These are phyloP conservation scores for Pholiota molesta DNA, from an alignment of 768 basidiomycete genomes.

Conservation along the genomic window DNA sequence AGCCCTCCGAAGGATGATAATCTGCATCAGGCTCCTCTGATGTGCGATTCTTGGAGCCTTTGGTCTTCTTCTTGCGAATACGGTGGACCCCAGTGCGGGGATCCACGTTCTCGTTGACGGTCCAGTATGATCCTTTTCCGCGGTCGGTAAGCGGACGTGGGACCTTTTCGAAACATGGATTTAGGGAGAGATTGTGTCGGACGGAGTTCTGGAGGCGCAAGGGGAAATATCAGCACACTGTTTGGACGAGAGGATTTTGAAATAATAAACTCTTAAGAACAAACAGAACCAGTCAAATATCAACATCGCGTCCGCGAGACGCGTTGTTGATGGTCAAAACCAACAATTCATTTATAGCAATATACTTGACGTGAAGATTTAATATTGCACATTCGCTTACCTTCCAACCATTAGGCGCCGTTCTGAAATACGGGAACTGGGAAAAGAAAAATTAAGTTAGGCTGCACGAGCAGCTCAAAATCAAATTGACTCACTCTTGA, in stretches of 20 bases:
- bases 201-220: conserved; percentile 72
- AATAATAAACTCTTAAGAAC: conserved; percentile 46
- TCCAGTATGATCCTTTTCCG: conserved; percentile 92
- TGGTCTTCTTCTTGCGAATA: conserved; percentile 84
- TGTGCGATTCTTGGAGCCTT: conserved; percentile 49
- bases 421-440: conserved; percentile 89
- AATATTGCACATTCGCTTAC: conserved; percentile 44
- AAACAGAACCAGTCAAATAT: conserved; percentile 66
- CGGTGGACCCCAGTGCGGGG: conserved; percentile 89
- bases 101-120: conserved; percentile 88
- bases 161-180: conserved; percentile 91
- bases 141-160: conserved; percentile 90
- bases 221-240: conserved; percentile 28
- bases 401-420: conserved; percentile 91
- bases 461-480: conserved; percentile 10
- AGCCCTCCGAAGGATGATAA: conserved; percentile 60
- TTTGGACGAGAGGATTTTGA: conserved; percentile 32
- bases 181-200: conserved; percentile 87
- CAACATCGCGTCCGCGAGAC: conserved; percentile 63
- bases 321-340: conserved; percentile 24
- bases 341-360: conserved; percentile 11
- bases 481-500: conserved; percentile 63
- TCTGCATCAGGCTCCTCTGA: conserved; percentile 69
- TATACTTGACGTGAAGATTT: conserved; percentile 21
- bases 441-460: conserved; percentile 15